Evolutionary conservation across 495 filamentous ascomycete genomes (phyloP).

Genomic region (Penicillium lividum): DNA sequence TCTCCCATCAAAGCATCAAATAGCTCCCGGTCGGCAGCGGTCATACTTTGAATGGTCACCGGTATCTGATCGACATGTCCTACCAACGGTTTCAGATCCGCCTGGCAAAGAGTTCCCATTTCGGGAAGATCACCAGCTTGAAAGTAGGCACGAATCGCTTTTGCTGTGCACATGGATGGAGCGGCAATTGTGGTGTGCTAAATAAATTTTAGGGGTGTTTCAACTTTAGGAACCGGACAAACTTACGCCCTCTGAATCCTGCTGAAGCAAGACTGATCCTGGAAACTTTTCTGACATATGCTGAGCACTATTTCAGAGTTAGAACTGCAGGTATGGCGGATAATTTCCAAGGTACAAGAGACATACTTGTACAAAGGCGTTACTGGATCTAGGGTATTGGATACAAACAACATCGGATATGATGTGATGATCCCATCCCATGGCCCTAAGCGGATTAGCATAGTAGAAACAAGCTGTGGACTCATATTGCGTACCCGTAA

Average conservation of each 20-base stretch:
- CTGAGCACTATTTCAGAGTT: constrained; percentile 37
- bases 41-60: constrained; percentile 7
- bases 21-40: constrained; percentile 20
- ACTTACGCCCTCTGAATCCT: constrained; percentile 58
- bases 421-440: constrained; percentile 40
- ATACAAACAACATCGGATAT: constrained; percentile 61
- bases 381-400: constrained; percentile 61
- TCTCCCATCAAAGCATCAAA: constrained; percentile 26
- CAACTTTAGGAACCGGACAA: neutral
- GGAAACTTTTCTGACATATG: constrained; percentile 53
- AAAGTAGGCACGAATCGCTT: constrained; percentile 48
- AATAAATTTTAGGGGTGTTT: neutral
- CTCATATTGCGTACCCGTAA: constrained; percentile 35
- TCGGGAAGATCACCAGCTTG: constrained; percentile 46
- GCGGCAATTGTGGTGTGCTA: constrained; percentile 50
- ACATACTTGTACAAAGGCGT: constrained; percentile 49
- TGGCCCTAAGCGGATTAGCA: constrained; percentile 27
- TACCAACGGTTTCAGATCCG: constrained; percentile 35
- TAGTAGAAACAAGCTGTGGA: no score
- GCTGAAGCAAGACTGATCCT: constrained; percentile 52
- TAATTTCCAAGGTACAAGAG: neutral
- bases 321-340: constrained; percentile 3
- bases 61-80: constrained; percentile 11
- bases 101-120: constrained; percentile 43
- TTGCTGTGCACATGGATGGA: constrained; percentile 50